These are phyloP conservation scores for Nannizziopsis arthrosporioides DNA, from an alignment of 2,329 filamentous ascomycete species.

Conservation along the genomic window DNA sequence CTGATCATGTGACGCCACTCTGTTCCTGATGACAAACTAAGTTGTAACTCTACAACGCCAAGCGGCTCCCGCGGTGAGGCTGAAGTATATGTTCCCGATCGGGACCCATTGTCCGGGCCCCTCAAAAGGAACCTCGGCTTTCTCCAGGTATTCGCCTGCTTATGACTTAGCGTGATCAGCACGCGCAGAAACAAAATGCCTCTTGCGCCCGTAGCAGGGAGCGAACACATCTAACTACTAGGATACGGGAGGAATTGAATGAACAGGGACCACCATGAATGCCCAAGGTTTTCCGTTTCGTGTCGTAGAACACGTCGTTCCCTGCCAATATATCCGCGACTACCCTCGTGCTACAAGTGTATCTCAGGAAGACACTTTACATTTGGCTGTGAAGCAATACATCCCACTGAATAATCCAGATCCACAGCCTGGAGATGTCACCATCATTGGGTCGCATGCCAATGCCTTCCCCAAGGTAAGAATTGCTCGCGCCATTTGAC, in stretches of 20 bases:
- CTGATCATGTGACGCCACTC: not conserved
- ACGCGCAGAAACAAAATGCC: no score
- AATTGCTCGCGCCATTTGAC: not conserved
- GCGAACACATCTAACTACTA: not conserved
- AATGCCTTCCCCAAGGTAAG: conserved; percentile 83
- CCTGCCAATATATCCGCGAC: conserved; percentile 68
- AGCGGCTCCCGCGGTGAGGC: no score
- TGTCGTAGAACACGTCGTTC: conserved; percentile 61
- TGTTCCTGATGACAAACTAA: not conserved
- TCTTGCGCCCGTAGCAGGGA: not conserved
- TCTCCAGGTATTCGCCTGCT: no score
- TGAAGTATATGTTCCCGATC: no score
- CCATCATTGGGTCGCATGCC: conserved; percentile 74
- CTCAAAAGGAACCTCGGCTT: no score
- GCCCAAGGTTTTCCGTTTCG: conserved; percentile 28
- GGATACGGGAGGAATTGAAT: not conserved
- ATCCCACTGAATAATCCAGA: conserved; percentile 57
- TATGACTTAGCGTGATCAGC: no score
- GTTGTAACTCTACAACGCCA: not conserved
- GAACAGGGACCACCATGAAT: not conserved
- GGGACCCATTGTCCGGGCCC: no score
- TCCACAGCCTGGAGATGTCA: conserved; percentile 64
- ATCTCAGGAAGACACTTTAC: conserved; percentile 61
- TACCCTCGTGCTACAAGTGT: conserved; percentile 61
- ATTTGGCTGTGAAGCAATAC: conserved; percentile 78